Evolutionary conservation across 2,329 filamentous ascomycete genomes (phyloP).

Genomic region (Blastomyces percursus): DNA sequence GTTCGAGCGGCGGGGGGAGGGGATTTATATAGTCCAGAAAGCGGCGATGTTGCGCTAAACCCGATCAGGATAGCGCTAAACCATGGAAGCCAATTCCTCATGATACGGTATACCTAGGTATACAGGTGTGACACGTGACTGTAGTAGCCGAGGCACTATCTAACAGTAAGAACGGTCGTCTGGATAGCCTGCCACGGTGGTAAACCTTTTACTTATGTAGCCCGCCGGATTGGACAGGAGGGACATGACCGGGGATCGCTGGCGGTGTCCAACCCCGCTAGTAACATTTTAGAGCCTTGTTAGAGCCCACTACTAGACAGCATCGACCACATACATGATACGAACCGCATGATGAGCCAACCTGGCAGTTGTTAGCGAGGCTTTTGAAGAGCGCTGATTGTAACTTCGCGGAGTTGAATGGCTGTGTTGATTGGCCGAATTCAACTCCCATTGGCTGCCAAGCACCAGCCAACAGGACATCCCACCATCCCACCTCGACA

Average conservation of each 20-base stretch:
- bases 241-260: neutral
- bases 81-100: too few species aligned
- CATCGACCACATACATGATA: neutral
- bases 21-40: too few species aligned
- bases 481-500: neutral
- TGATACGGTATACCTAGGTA: too few species aligned
- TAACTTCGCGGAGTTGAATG: too few species aligned
- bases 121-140: too few species aligned
- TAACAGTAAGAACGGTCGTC: neutral
- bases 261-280: neutral
- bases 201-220: neutral
- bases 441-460: neutral
- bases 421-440: neutral
- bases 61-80: too few species aligned
- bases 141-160: too few species aligned
- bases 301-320: neutral
- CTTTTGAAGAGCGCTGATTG: too few species aligned
- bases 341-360: neutral
- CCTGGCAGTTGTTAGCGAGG: neutral
- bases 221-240: neutral
- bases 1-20: too few species aligned
- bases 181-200: neutral
- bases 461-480: neutral
- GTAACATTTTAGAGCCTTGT: neutral
- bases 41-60: too few species aligned